Base-by-base conservation (phyloP, 257 asterid species). In the Primulina huaijiensis region DNA sequence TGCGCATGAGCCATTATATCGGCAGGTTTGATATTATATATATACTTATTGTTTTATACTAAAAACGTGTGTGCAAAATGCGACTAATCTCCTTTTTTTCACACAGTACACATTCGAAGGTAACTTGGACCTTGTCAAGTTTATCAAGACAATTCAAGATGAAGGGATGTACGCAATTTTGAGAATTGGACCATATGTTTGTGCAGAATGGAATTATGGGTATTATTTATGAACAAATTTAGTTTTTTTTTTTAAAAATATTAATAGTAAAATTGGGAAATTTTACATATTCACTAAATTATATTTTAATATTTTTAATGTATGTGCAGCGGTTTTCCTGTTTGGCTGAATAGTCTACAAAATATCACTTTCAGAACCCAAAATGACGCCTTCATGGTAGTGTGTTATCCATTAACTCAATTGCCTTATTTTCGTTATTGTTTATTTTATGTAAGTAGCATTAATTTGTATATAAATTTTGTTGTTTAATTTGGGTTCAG, bases 141-240 rank as follows among this genome's bases (percentile, higher is more conserved):
- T 81, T 61, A n/a, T 81, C 37, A 77, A 77, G 70, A 40, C 66
- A 34, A 69, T 81, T 33, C 83, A 81, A 73, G 76, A 52, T 37
- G 82, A 67, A 38, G 89, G 89, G n/a, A 81, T 84, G 16, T 70
- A 77, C 63, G 83, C 82, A 8, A 75, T 84, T 56, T 65, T 84
- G 19, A 75, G 89, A 29, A 82, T 84, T 60, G 89, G 86, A 16
- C 89, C 89, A 0, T 84, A 84, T 35, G 82, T 82, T 6, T 84
- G 89, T 67, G 89, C 82, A 2, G 86, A 84, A 31, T 84, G 85
- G 85, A 83, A 83, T 34, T 80, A 59, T 40, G 85, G 85, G 85
- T 80, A 65, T 20, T 3, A 37, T 59, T 35, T 8, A 4, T 38
- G 12, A 37, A 1, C 46, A 37, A 37, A 37, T 37, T 9, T 37